Conservation (phyloP, 495 filamentous ascomycete species). For the Lasiosphaeria hispida region DNA sequence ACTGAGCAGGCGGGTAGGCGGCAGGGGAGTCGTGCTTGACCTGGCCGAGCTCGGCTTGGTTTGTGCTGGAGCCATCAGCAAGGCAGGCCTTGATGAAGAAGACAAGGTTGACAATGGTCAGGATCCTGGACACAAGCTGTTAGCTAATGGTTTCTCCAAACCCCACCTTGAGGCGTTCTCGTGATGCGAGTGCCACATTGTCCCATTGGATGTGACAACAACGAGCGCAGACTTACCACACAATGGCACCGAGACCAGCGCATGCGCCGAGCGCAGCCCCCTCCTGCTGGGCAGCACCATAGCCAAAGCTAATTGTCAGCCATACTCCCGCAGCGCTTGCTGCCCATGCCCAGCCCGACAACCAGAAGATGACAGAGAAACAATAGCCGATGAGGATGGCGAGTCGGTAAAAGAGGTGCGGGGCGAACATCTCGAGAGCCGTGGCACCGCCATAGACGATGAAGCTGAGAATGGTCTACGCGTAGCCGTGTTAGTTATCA, state of each 20-base stretch:
- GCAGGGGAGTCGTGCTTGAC: constrained; percentile 24
- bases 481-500: background rate
- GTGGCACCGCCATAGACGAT: constrained; percentile 34
- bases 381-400: constrained; percentile 28
- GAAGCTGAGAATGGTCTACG: constrained; percentile 33
- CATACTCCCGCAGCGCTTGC: constrained; percentile 31
- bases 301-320: constrained; percentile 9
- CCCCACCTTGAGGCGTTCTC: background rate
- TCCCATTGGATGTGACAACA: background rate
- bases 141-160: background rate
- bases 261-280: constrained; percentile 33
- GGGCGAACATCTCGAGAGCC: constrained; percentile 27
- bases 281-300: constrained; percentile 7
- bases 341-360: constrained; percentile 40
- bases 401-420: constrained; percentile 38
- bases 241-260: constrained; percentile 40
- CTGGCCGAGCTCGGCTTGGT: constrained; percentile 34
- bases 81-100: constrained; percentile 37
- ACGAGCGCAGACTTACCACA: constrained; percentile 28
- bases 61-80: constrained; percentile 10
- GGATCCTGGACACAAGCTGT: constrained; percentile 24
- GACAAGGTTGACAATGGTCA: constrained; percentile 34
- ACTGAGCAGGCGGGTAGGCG: background rate
- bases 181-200: background rate
- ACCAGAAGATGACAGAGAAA: constrained; percentile 41